These are phyloP conservation scores for Baeospora myosura DNA, from an alignment of 1,284 basidiomycete species.

Conservation along the genomic window DNA sequence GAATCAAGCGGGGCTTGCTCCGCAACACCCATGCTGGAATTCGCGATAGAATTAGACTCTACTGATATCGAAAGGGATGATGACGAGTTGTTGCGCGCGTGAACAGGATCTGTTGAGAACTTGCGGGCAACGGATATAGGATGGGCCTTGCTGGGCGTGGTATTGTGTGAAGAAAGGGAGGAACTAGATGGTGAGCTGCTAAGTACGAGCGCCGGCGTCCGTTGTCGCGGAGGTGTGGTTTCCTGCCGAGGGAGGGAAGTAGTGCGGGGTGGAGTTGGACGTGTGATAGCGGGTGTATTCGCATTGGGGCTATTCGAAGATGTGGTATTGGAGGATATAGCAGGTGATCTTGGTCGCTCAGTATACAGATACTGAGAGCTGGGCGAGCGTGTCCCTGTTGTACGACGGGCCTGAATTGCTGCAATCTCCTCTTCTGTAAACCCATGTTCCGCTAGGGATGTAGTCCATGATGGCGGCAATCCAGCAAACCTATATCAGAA, in stretches of 20 bases:
- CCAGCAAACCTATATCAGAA: conserved; percentile 52
- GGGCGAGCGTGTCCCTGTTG: conserved; percentile 30
- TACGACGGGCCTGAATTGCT: conserved; percentile 47
- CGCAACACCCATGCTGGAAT: not conserved
- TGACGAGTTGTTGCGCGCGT: conserved; percentile 8
- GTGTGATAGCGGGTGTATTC: conserved; percentile 21
- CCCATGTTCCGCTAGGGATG: conserved; percentile 49
- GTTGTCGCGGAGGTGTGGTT: conserved; percentile 29
- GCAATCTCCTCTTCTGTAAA: conserved; percentile 63
- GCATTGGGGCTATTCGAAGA: conserved; percentile 27
- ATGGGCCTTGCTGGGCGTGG: no score
- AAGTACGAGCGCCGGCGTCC: no score
- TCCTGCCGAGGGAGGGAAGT: conserved; percentile 35
- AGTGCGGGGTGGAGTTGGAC: conserved; percentile 40
- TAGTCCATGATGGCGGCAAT: conserved; percentile 68
- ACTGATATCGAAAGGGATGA: conserved; percentile 12
- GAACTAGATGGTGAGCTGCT: conserved; percentile 15
- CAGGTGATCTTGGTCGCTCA: conserved; percentile 29
- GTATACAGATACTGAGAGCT: conserved; percentile 23
- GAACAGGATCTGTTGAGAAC: not conserved
- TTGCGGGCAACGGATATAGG: no score
- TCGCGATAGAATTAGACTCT: not conserved
- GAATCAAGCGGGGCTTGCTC: not conserved
- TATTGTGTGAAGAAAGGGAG: not conserved
- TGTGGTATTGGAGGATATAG: conserved; percentile 38